Evolutionary conservation across 2,329 filamentous ascomycete genomes (phyloP), one percentile per base, ranked within the genome.

Genomic region (Cryoendolithus antarcticus): DNA sequence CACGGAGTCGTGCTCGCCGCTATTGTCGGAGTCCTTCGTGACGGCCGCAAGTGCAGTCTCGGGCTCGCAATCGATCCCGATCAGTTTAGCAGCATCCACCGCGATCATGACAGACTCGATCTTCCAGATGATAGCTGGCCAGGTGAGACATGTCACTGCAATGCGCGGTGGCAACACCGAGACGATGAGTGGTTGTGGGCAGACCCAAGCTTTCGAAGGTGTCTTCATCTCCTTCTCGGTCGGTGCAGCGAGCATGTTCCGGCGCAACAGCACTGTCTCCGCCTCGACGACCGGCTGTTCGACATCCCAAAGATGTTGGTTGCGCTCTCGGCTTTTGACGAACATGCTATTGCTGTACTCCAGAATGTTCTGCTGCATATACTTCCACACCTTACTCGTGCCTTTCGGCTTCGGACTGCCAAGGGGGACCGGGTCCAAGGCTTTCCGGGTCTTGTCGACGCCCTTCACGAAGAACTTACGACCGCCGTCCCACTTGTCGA

Each of bases 1-100:
- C 28, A 72, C 66, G 0, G 67, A 69, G 6, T 53, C 50, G 44
- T 85, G 74, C 30, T 93, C 84, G 6, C 82, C 81, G 0, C 77
- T 79, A 47, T 88, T 88, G 48, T 93, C 83, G 1, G 82, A 88
- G 52, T 95, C 85, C 54, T 98, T 95, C 1, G 91, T 98, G 41
- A 95, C 66, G 0, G 91, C 86, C 54, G 95, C 88, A 0, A 98
- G 67, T 0, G 88, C 88, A 21, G 93, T 65, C 1, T 72, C 68
- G 0, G 83, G 73, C 0, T 69, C 66, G 9, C 93, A 71, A 0
- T 69, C 53, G 1, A 96, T 65, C 2, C 70, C 71, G 0, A 95
- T 61, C 11, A 74, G 58, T 1, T 69, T 58, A 47, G 80, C 86
- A 1, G 79, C 82, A 46, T 98, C 89, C 0, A 82, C 59, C 0